These are phyloP conservation scores for Mycena filopes DNA, from an alignment of 768 basidiomycete genomes.

Conservation along the genomic window DNA sequence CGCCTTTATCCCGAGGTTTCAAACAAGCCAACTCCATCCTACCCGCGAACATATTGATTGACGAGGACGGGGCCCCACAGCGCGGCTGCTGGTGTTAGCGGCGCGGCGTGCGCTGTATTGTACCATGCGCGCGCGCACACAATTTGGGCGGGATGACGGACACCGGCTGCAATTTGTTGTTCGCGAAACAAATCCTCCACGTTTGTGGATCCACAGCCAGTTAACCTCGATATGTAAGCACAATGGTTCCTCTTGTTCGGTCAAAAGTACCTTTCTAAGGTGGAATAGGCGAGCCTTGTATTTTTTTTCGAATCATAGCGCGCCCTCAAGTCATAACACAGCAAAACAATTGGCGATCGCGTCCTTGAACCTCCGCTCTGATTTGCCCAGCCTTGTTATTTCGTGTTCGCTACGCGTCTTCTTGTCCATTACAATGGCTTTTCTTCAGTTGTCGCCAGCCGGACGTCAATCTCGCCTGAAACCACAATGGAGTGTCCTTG, in stretches of 20 bases:
- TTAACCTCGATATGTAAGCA: not conserved
- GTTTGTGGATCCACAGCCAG: not conserved
- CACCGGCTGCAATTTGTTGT: not conserved
- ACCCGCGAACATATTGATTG: conserved; percentile 16
- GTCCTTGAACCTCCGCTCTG: not conserved
- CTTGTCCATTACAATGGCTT: not conserved
- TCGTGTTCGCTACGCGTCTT: not conserved
- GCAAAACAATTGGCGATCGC: conserved; percentile 12
- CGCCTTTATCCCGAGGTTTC: not conserved
- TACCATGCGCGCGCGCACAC: conserved; percentile 1
- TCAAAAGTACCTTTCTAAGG: not conserved
- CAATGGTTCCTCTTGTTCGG: not conserved
- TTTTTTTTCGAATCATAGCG: conserved; percentile 15
- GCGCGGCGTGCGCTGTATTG: not conserved
- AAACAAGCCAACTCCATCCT: conserved; percentile 3
- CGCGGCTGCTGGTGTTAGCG: not conserved
- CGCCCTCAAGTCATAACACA: conserved; percentile 25
- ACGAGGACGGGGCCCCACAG: conserved; percentile 2
- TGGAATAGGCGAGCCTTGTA: conserved; percentile 11
- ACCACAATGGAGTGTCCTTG: not conserved
- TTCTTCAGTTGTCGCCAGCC: conserved; percentile 2
- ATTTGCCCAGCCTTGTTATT: conserved; percentile 9
- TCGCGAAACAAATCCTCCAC: not conserved
- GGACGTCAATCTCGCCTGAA: conserved; percentile 1
- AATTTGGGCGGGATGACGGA: not conserved